Conservation (phyloP, 2,329 filamentous ascomycete species). For the Neopestalotiopsis sp. region DNA sequence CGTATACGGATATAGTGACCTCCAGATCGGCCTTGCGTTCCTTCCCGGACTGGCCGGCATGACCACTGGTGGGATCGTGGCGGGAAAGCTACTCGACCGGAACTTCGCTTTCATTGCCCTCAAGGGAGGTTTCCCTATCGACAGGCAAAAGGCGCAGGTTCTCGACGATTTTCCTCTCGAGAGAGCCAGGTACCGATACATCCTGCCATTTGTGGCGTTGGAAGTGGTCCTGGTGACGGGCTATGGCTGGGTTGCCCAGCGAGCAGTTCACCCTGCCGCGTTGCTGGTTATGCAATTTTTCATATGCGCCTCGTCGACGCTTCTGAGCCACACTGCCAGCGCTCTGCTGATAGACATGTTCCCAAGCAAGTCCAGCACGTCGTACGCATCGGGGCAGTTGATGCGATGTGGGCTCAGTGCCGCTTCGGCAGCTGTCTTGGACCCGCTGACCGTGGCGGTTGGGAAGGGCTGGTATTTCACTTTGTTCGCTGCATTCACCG, state of each 20-base stretch:
- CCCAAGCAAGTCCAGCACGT: conserved; percentile 17
- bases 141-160: neutral
- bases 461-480: conserved; percentile 16
- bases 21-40: conserved; percentile 17
- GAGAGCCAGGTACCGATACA: conserved; percentile 12
- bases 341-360: conserved; percentile 20
- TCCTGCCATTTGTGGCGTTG: neutral
- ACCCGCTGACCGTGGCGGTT: conserved; percentile 13
- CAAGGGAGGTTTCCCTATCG: neutral
- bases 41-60: conserved; percentile 17
- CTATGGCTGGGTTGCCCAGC: conserved; percentile 17
- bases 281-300: conserved; percentile 19
- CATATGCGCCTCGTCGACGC: conserved; percentile 15
- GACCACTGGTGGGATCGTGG: conserved; percentile 16
- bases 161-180: conserved; percentile 15
- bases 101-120: conserved; percentile 15
- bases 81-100: conserved; percentile 18
- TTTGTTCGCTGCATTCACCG: neutral
- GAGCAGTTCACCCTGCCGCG: conserved; percentile 10
- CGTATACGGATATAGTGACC: conserved; percentile 17
- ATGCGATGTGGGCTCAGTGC: conserved; percentile 19
- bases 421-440: conserved; percentile 12
- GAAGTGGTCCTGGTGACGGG: conserved; percentile 17
- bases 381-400: conserved; percentile 16
- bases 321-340: conserved; percentile 17